Conservation (phyloP, 140 eudicot genomes). For the Flaveria floridana region DNA sequence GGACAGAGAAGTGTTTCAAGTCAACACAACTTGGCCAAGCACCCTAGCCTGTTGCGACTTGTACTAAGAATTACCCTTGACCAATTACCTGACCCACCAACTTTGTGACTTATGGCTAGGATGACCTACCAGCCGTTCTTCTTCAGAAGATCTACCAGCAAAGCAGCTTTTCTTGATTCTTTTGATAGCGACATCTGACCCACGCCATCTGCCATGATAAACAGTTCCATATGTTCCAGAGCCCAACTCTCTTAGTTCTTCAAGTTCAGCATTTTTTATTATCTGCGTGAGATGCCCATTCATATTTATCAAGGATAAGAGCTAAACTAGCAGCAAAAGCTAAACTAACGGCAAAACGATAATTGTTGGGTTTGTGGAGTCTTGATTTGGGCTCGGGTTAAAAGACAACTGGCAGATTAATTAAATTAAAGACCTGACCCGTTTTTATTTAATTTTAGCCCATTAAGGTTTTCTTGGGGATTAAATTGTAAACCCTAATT, state of each 20-base stretch:
- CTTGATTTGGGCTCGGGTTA: no score
- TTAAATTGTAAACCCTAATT: no score
- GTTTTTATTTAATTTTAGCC: no score
- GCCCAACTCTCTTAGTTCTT: constrained; percentile 73
- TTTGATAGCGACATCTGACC: constrained; percentile 87
- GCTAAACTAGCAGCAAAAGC: constrained; percentile 12
- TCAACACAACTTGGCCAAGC: background rate
- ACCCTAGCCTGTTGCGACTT: background rate
- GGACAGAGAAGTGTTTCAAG: background rate
- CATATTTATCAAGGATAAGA: background rate
- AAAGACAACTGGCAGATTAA: no score
- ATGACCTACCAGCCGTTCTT: constrained; percentile 63
- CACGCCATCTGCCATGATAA: constrained; percentile 87
- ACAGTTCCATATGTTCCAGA: constrained; percentile 88
- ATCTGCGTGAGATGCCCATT: constrained; percentile 43
- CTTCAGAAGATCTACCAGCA: constrained; percentile 70
- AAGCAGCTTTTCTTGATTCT: constrained; percentile 73
- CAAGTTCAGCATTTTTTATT: constrained; percentile 71
- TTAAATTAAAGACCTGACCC: no score
- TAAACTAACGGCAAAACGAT: constrained; percentile 8
- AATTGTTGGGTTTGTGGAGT: no score
- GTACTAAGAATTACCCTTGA: background rate
- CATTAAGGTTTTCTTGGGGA: no score
- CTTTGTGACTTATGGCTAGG: background rate
- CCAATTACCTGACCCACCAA: constrained; percentile 1